phyloP scores from a whole-genome alignment of 2,329 filamentous ascomycete genomes.

The Colletotrichum sp. region DNA sequence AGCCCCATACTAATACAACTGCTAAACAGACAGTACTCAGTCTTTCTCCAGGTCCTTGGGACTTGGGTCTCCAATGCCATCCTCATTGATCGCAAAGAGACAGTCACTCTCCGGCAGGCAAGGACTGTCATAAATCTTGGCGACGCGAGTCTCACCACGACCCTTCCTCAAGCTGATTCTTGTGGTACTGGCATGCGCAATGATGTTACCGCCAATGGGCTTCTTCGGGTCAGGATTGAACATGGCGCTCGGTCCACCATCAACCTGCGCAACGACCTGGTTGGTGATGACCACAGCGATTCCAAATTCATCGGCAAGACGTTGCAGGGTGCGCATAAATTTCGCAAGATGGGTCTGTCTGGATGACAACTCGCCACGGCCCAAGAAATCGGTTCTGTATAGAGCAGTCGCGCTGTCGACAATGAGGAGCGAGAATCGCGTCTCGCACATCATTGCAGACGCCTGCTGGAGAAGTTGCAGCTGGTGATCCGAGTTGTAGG shows the following conservation, averaged over 20 bases:
- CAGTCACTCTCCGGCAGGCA: slow-evolving; percentile 97
- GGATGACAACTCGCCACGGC: slow-evolving; percentile 95
- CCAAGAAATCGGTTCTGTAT: slow-evolving; percentile 95
- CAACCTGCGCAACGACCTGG: slow-evolving; percentile 97
- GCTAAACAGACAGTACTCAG: slow-evolving; percentile 30
- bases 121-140: slow-evolving; percentile 99
- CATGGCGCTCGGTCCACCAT: slow-evolving; percentile 95
- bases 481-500: slow-evolving; percentile 98
- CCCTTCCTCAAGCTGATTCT: slow-evolving; percentile 95
- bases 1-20: neutral
- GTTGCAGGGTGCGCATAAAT: slow-evolving; percentile 84
- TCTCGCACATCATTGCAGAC: slow-evolving; percentile 99
- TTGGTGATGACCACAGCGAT: slow-evolving; percentile 99
- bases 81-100: slow-evolving; percentile 95
- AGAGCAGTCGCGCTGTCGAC: slow-evolving; percentile 96
- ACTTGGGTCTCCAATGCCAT: slow-evolving; percentile 93
- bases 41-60: slow-evolving; percentile 96
- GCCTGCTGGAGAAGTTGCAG: slow-evolving; percentile 94
- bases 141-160: slow-evolving; percentile 91
- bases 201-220: slow-evolving; percentile 98
- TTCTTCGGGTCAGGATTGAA: slow-evolving; percentile 99
- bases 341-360: slow-evolving; percentile 88
- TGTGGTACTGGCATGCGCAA: slow-evolving; percentile 96
- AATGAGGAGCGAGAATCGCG: slow-evolving; percentile 91
- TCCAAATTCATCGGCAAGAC: slow-evolving; percentile 83